A percentile compares a stretch with the other conserved stretches of the same genome.
phyloP scores from a whole-genome alignment of 2,329 filamentous ascomycete species.

The Lachnellula cervina region DNA sequence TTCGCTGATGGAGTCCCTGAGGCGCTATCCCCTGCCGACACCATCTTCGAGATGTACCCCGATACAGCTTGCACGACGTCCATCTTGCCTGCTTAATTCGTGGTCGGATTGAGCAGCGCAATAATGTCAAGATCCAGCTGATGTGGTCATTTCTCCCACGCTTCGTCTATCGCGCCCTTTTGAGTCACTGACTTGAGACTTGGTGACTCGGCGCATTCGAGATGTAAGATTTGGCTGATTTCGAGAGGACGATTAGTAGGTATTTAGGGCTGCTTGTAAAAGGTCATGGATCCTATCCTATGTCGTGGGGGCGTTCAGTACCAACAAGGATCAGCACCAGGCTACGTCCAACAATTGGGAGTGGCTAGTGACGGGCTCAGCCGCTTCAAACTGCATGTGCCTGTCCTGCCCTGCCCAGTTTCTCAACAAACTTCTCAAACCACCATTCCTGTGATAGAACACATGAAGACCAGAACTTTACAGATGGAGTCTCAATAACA shows the following conservation, averaged over 20 bases:
- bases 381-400: not conserved
- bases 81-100: constrained; percentile 51
- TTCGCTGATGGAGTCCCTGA: constrained; percentile 68
- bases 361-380: constrained; percentile 1
- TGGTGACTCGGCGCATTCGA: not conserved
- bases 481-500: constrained; percentile 24
- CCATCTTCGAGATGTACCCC: constrained; percentile 95
- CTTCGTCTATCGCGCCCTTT: not conserved
- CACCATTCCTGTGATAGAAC: not conserved
- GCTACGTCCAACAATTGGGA: not conserved
- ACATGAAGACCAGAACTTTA: not conserved
- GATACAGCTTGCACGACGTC: constrained; percentile 90
- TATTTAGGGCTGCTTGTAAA: not conserved
- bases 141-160: constrained; percentile 18
- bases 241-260: not conserved
- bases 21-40: constrained; percentile 72
- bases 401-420: not conserved
- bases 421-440: not conserved
- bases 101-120: constrained; percentile 2
- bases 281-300: no score
- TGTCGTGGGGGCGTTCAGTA: not conserved
- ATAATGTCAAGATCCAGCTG: constrained; percentile 14
- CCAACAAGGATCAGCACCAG: not conserved
- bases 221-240: not conserved
- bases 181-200: not conserved